A percentile compares a stretch with the other conserved stretches of the same genome.
Evolutionary conservation across 129 eudicot genomes (phyloP).

Genomic region (Centaurea solstitialis): DNA sequence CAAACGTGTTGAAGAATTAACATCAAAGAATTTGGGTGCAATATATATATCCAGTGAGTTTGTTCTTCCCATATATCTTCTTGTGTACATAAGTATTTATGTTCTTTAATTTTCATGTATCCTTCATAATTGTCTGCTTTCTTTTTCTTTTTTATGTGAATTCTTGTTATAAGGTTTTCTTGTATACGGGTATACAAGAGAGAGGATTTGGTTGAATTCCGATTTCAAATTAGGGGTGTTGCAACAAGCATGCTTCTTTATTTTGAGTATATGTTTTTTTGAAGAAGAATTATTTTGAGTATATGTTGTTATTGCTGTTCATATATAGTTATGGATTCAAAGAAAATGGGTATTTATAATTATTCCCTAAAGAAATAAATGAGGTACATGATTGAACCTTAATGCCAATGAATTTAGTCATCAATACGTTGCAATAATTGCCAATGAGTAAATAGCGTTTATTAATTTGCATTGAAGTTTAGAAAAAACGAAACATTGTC

Average conservation of each 20-base stretch:
- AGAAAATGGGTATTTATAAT: neutral
- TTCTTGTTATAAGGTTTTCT: constrained; percentile 1
- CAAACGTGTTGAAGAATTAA: constrained; percentile 4
- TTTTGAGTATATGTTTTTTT: no score
- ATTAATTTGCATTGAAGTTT: neutral
- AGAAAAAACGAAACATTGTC: neutral
- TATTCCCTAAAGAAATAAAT: neutral
- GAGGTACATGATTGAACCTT: neutral
- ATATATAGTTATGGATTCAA: neutral
- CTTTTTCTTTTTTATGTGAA: neutral
- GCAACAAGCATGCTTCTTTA: neutral
- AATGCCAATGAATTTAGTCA: neutral
- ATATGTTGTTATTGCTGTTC: neutral
- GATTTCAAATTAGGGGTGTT: neutral
- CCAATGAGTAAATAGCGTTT: neutral
- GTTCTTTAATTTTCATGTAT: neutral
- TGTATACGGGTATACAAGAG: neutral
- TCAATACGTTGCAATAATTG: neutral
- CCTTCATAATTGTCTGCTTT: neutral
- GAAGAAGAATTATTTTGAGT: neutral
- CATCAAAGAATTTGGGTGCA: constrained; percentile 7
- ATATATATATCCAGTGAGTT: constrained; percentile 20
- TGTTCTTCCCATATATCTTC: neutral
- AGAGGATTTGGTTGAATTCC: neutral
- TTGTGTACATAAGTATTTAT: constrained; percentile 29